Conservation (phyloP, 768 basidiomycete species). For the Calocera cornea region DNA sequence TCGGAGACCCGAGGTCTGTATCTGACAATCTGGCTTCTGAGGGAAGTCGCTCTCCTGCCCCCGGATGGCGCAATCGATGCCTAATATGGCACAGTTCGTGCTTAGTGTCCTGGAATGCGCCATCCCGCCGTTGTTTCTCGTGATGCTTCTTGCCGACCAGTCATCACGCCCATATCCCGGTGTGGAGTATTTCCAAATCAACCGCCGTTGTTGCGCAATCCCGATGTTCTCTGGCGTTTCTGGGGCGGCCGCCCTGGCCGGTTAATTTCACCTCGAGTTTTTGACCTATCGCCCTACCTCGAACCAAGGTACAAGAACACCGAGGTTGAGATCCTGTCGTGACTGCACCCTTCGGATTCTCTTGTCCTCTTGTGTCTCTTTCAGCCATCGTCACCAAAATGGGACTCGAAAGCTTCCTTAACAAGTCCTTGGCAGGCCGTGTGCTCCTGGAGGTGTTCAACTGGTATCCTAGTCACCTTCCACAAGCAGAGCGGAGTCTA, state of each 20-base stretch:
- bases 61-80: neutral
- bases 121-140: neutral
- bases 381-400: neutral
- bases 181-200: neutral
- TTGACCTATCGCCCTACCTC: neutral
- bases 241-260: neutral
- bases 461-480: slow-evolving; percentile 17
- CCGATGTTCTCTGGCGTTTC: neutral
- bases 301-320: neutral
- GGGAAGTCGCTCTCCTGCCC: neutral
- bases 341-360: neutral
- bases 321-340: neutral
- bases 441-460: slow-evolving; percentile 16
- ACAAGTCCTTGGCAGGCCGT: neutral
- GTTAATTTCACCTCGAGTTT: neutral
- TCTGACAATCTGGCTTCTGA: neutral
- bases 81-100: neutral
- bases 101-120: neutral
- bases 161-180: neutral
- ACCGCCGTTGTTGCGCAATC: neutral
- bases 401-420: neutral
- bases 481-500: slow-evolving; percentile 13
- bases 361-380: neutral
- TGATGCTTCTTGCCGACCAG: neutral
- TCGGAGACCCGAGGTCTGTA: neutral